Base-by-base conservation (phyloP, 2,329 filamentous ascomycete genomes). In the Hypoxylon sp. region DNA sequence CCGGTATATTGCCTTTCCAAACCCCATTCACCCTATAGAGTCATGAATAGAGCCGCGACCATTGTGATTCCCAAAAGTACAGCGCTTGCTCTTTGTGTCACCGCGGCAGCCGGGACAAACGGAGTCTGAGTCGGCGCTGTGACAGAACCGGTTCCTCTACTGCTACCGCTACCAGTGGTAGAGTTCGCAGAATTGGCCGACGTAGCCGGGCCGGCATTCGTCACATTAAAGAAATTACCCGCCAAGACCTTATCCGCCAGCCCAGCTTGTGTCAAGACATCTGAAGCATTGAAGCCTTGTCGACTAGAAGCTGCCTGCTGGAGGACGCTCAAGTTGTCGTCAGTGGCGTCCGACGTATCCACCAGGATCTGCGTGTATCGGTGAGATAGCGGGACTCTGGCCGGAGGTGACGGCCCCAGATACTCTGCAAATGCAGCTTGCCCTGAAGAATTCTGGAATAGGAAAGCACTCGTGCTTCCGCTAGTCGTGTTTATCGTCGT, bases 191-290 rank as follows among this genome's bases (percentile, higher is more conserved):
- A n/a, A 19, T 71, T 71, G 9, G 69, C 37, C 14, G 53, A 63
- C 1, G 60, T 13, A 51, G 50, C 70, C 26, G 74, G 73, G 2
- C 76, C 76, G 0, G 75, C 69, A 50, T 78, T 78, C n/a, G 77
- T 77, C 31, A 79, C 77, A 24, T 76, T 76, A 71, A 79, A 80
- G 63, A 72, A 79, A 66, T 79, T 79, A 3, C 75, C 77, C 0
- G 78, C 78, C n/a, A 79, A 61, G n/a, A 79, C 76, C 51, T 77
- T 78, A 50, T 74, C 72, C 35, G 53, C 71, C 6, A 79, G 63
- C 22, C 76, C 75, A 17, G 77, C 78, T 35, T 74, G 55, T 1
- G 72, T 74, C 42, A 80, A 64, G 17, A 74, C 72, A 1, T 50
- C 31, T 26, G 67, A 19, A 14, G 74, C 72, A 44, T 77, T 63